Evolutionary conservation across 2,329 filamentous ascomycete genomes (phyloP).

Genomic region (Pseudocercospora musae): DNA sequence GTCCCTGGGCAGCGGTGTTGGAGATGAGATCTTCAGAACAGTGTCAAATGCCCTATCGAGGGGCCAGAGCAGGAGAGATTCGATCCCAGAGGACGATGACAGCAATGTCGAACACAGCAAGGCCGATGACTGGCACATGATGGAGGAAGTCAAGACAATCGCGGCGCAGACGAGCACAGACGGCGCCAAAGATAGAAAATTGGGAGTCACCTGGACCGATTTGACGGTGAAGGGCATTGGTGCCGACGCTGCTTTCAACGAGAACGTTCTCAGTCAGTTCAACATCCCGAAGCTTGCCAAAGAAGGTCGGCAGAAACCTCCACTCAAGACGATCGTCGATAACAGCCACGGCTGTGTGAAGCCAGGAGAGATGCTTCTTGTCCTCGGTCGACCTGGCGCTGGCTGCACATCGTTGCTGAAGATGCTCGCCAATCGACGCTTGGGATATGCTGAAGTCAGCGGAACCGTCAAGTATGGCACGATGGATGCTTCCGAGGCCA

Average conservation of each 20-base stretch:
- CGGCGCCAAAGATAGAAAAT: conserved; percentile 48
- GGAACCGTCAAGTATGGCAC: conserved; percentile 59
- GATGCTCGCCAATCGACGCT: conserved; percentile 61
- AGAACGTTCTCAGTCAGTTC: conserved; percentile 56
- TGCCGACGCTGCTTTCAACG: conserved; percentile 61
- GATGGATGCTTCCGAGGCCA: conserved; percentile 42
- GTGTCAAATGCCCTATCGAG: conserved; percentile 18
- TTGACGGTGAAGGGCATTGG: conserved; percentile 62
- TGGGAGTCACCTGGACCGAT: conserved; percentile 65
- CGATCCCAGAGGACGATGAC: conserved; percentile 2
- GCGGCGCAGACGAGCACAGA: conserved; percentile 46
- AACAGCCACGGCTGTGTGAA: conserved; percentile 62
- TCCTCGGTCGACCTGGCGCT: conserved; percentile 31
- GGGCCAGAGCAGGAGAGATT: conserved; percentile 14
- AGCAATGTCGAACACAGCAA: conserved; percentile 30
- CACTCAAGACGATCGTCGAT: conserved; percentile 63
- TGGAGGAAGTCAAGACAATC: conserved; percentile 47
- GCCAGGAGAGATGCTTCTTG: conserved; percentile 49
- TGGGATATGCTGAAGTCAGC: conserved; percentile 43
- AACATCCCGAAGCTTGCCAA: conserved; percentile 43
- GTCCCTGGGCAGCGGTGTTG: conserved; percentile 18
- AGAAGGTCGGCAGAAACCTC: conserved; percentile 46
- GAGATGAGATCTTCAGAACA: conserved; percentile 22
- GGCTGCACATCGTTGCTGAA: conserved; percentile 68
- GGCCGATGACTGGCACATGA: conserved; percentile 49